Evolutionary conservation across 1,284 basidiomycete species (phyloP), one percentile per base, ranked within the genome.

Genomic region (Tetrapyrgos nigripes): DNA sequence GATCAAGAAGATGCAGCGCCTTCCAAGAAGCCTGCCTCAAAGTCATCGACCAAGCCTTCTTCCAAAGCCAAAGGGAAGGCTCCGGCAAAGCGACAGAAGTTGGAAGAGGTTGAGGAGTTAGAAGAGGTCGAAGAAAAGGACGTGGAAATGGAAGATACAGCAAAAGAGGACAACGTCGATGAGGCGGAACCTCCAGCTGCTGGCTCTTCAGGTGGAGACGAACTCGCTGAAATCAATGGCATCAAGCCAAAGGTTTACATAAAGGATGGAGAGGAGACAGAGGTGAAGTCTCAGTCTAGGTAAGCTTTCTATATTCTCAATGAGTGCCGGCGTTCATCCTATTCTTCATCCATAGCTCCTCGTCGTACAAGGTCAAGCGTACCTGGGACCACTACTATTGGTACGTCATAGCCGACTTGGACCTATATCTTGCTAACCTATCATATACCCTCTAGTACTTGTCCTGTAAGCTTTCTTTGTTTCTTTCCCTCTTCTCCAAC

Each of bases 321-420:
- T 14, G 21, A 2, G 21, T n/a, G 21, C 43, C 31, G 40, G 21
- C 33, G 21, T 13, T 31, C 24, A n/a, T 48, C n/a, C 19, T 29
- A 23, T n/a, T 17, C 43, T 31, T 44, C n/a, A 23, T 44, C 58
- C 43, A 14, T 53, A 83, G 81, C 63, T 74, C 75, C 46, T 75
- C 79, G 6, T 73, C 75, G 2, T 84, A 85, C 66, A 83, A 82
- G 65, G 69, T 81, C 53, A 84, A 84, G 63, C 72, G 83, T 31
- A 83, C 81, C 17, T 73, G 71, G 60, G 81, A 82, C 63, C 84
- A 85, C 69, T 89, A 84, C 64, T 82, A 83, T 56, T 84, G 82
- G 81, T 82, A 53, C 59, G 63, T 58, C 26, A 37, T 43, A 26
- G 14, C 35, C 24, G 40, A 17, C 21, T 19, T 43, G 6, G 14